These are phyloP conservation scores for Posidonia australis DNA, from an alignment of 106 monocot genomes.

Conservation along the genomic window DNA sequence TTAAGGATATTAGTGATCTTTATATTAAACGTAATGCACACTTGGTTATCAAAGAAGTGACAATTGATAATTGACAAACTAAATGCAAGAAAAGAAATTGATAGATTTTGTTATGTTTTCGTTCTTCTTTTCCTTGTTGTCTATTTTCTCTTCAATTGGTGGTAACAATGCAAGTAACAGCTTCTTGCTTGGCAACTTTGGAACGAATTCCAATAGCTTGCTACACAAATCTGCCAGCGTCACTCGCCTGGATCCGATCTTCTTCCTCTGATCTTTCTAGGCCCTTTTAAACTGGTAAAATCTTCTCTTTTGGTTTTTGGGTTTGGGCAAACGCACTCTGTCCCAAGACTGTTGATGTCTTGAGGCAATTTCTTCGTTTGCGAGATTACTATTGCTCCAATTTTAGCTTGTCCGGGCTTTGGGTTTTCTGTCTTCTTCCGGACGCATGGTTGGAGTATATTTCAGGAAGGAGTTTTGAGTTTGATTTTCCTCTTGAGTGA, in stretches of 20 bases:
- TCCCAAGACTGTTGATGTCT: not conserved
- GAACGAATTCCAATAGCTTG: not conserved
- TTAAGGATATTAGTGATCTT: too few relatives aligned
- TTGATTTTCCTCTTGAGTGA: too few relatives aligned
- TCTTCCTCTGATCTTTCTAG: not conserved
- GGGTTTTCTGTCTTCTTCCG: not conserved
- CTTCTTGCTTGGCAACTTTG: too few relatives aligned
- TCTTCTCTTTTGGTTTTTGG: too few relatives aligned
- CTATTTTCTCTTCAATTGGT: too few relatives aligned
- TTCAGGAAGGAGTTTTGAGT: not conserved
- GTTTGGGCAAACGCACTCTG: not conserved
- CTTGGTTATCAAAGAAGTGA: too few relatives aligned
- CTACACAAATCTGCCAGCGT: not conserved
- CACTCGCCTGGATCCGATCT: conserved; percentile 1
- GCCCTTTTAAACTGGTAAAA: not conserved
- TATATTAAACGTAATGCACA: too few relatives aligned
- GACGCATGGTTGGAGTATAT: not conserved
- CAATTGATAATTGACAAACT: too few relatives aligned
- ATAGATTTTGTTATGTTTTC: too few relatives aligned
- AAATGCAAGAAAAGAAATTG: too few relatives aligned
- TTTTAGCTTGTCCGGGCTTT: not conserved
- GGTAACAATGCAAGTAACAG: too few relatives aligned
- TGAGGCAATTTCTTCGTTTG: not conserved
- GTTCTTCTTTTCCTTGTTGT: too few relatives aligned
- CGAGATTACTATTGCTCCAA: not conserved